Evolutionary conservation across 164 flowering plant species (phyloP).

Genomic region (Magnolia officinalis): DNA sequence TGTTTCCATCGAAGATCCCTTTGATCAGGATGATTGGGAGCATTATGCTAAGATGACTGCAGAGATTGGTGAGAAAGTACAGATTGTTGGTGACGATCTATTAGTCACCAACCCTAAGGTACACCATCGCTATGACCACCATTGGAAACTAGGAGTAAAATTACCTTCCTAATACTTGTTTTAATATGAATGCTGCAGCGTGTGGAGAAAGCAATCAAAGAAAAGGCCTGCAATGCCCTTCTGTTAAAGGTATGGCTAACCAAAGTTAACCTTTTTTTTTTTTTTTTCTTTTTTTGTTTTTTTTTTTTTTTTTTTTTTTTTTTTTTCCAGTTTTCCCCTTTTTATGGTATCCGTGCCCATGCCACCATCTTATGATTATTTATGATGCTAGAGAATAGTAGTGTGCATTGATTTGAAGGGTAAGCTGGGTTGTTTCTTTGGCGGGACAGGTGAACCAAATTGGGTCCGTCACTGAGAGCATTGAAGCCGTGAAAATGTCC

Average conservation of each 20-base stretch:
- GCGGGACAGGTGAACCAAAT: conserved; percentile 34
- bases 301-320: not conserved
- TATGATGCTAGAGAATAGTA: too few relatives aligned
- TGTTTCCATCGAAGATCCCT: conserved; percentile 42
- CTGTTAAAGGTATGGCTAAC: conserved; percentile 44
- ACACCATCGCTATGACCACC: not conserved
- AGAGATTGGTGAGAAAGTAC: conserved; percentile 36
- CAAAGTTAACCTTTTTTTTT: not conserved
- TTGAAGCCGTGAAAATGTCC: conserved; percentile 43
- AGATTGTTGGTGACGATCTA: conserved; percentile 43
- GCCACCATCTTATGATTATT: not conserved
- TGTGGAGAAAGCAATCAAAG: conserved; percentile 56
- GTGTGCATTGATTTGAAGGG: too few relatives aligned
- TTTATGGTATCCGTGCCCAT: not conserved
- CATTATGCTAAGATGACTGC: conserved; percentile 35
- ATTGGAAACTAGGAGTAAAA: not conserved
- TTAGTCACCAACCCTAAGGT: conserved; percentile 43
- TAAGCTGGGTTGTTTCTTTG: not conserved
- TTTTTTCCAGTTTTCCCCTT: not conserved
- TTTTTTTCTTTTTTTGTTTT: not conserved
- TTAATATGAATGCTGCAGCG: conserved; percentile 26
- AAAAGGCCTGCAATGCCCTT: conserved; percentile 61
- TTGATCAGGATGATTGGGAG: conserved; percentile 46
- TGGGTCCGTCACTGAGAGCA: conserved; percentile 43
- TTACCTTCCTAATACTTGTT: not conserved